A percentile compares a stretch with the other conserved stretches of the same genome.
phyloP scores from a whole-genome alignment of 2,329 filamentous ascomycete species.

The Ramularia endophylla region DNA sequence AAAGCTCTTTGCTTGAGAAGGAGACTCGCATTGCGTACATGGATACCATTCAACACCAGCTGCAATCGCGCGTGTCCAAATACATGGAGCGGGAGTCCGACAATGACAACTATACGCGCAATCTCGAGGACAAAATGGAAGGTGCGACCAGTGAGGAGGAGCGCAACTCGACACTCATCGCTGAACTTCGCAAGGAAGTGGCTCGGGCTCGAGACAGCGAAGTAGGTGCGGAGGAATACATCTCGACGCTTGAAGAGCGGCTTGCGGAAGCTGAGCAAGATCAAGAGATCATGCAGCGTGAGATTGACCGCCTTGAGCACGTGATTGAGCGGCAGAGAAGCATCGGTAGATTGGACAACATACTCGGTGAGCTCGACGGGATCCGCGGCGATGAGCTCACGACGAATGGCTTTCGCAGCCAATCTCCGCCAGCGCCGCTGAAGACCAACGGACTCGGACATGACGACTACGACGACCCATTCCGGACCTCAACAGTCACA shows the following conservation, averaged over 20 bases:
- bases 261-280: conserved; percentile 95
- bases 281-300: conserved; percentile 91
- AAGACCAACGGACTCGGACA: conserved; percentile 19
- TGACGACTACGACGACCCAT: conserved; percentile 25
- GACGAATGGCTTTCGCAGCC: conserved; percentile 14
- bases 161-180: conserved; percentile 78
- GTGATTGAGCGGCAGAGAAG: conserved; percentile 93
- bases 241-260: conserved; percentile 90
- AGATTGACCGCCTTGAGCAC: conserved; percentile 89
- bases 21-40: conserved; percentile 91
- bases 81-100: conserved; percentile 83
- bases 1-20: conserved; percentile 82
- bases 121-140: conserved; percentile 84
- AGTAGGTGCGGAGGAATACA: conserved; percentile 87
- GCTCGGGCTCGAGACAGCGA: conserved; percentile 84
- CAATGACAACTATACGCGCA: conserved; percentile 88
- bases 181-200: conserved; percentile 87
- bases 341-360: conserved; percentile 86
- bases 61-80: conserved; percentile 87
- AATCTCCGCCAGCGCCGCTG: conserved; percentile 4
- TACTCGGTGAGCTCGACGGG: conserved; percentile 79
- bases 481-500: conserved; percentile 13
- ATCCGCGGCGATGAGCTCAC: conserved; percentile 9
- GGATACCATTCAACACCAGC: conserved; percentile 84
- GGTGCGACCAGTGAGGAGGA: conserved; percentile 88